Evolutionary conservation across 192 early-diverging fungal species (phyloP), one percentile per base, ranked within the genome.

Genomic region (Linnemannia hyalina): DNA sequence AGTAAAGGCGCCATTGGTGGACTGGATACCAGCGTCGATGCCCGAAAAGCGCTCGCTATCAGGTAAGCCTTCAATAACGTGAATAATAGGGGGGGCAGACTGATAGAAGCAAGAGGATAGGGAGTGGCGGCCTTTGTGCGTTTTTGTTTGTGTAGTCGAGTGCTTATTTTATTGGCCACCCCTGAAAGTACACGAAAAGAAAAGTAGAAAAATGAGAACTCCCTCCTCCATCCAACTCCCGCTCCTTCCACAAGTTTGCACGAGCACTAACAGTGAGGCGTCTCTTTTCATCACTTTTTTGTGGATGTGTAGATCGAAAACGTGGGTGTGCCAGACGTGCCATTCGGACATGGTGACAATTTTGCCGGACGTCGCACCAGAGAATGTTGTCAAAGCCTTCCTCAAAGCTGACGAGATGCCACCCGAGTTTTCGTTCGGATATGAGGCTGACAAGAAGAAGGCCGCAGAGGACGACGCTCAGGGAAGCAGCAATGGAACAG

Each of bases 1-100:
- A 93, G 94, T 13, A 95, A 96, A 85, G 92, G 92, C 7, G 96
- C 95, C 11, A 94, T 97, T 41, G 97, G 97, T 35, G 94, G 95
- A 1, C 77, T 98, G 18, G 95, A 96, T 49, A 93, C 90, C 32
- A 90, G 90, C n/a, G 90, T 93, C 26, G 92, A 92, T 29, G 95
- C 96, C 79, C 90, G 95, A 22, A 90, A 84, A 76, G 80, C 52
- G 10, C 83, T 92, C 22, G 97, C 97, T 10, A 89, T 85, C 65
- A 85, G 82, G 85, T 97, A 88, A 73, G 79, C 63, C 4, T 52
- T 52, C 16, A 40, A 3, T 5, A 55, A 32, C 3, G 15, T 46
- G 44, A 23, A 72, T 10, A 26, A 42, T 70, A 32, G 11, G 13
- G 11, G 13, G 1, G 8, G 7, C 32, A 16, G 42, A 5, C 1